phyloP scores from a whole-genome alignment of 2,329 filamentous ascomycete species.

The Elsinoe perseae region DNA sequence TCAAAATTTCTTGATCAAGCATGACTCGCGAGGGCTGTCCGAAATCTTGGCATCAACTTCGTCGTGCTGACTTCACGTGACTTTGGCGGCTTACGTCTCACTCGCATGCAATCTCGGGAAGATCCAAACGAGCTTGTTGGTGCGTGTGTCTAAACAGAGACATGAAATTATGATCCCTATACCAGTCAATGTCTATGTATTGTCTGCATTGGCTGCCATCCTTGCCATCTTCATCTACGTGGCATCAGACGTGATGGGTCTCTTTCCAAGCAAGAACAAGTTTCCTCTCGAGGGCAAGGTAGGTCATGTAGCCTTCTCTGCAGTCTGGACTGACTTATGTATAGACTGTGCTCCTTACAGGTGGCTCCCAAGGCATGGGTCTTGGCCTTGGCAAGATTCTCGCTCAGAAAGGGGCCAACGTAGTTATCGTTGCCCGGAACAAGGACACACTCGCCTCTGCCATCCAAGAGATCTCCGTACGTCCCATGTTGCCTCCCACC shows the following conservation, averaged over 20 bases:
- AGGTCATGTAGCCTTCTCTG: constrained; percentile 24
- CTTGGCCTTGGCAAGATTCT: constrained; percentile 66
- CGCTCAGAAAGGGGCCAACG: constrained; percentile 72
- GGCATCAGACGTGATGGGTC: constrained; percentile 53
- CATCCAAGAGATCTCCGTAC: constrained; percentile 48
- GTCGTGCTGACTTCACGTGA: neutral
- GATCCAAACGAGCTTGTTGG: neutral
- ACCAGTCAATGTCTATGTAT: neutral
- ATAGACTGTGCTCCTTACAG: constrained; percentile 82
- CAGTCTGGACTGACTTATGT: neutral
- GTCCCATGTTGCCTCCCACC: neutral
- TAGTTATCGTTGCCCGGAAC: constrained; percentile 78
- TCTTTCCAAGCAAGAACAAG: constrained; percentile 61
- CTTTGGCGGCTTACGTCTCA: neutral
- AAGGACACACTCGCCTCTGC: constrained; percentile 65
- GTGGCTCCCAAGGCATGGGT: constrained; percentile 89
- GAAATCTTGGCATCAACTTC: constrained; percentile 13
- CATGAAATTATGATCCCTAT: constrained; percentile 1
- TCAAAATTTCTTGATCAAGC: constrained; percentile 12
- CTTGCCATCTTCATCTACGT: constrained; percentile 30
- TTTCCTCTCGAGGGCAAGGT: constrained; percentile 83
- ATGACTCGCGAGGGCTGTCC: constrained; percentile 4
- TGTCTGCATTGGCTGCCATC: neutral
- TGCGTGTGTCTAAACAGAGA: neutral
- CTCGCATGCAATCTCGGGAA: neutral